Percentiles rank a stretch among this genome's conserved stretches.
These are phyloP conservation scores for Ottelia alismoides DNA, from an alignment of 106 monocot genomes.

Conservation along the genomic window DNA sequence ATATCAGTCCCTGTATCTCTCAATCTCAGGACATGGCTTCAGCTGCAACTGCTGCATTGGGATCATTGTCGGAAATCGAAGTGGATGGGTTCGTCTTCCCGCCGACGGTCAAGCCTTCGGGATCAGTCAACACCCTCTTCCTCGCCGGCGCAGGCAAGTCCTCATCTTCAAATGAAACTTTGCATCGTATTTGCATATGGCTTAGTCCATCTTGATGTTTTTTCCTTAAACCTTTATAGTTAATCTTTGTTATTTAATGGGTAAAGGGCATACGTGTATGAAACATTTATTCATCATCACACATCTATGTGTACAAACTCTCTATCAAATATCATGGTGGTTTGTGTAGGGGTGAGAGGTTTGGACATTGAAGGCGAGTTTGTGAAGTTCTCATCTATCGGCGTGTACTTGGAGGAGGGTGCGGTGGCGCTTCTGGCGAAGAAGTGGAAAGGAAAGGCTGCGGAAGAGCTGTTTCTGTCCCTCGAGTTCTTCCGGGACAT, in stretches of 20 bases:
- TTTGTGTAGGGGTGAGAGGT: constrained; percentile 37
- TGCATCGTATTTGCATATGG: neutral
- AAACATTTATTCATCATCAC: neutral
- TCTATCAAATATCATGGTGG: neutral
- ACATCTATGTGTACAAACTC: neutral
- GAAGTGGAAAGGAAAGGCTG: constrained; percentile 42
- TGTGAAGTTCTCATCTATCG: constrained; percentile 53
- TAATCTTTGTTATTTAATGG: neutral
- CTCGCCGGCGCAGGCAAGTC: constrained; percentile 64
- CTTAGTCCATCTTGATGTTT: neutral
- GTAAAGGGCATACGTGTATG: neutral
- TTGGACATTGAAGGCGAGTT: constrained; percentile 47
- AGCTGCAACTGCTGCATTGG: constrained; percentile 9
- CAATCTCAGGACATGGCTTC: neutral
- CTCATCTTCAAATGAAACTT: neutral
- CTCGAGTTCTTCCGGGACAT: constrained; percentile 38
- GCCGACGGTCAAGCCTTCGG: constrained; percentile 19
- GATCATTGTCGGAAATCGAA: no score
- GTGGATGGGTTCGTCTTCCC: constrained; percentile 44
- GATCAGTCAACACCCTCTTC: constrained; percentile 27
- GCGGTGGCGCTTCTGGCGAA: constrained; percentile 23
- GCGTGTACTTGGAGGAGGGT: constrained; percentile 40
- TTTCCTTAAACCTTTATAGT: neutral
- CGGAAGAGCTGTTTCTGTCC: constrained; percentile 27
- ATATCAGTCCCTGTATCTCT: no score